Percentiles rank a stretch among this genome's conserved stretches.
phyloP scores from a whole-genome alignment of 768 basidiomycete genomes.

The Boletus sp. region DNA sequence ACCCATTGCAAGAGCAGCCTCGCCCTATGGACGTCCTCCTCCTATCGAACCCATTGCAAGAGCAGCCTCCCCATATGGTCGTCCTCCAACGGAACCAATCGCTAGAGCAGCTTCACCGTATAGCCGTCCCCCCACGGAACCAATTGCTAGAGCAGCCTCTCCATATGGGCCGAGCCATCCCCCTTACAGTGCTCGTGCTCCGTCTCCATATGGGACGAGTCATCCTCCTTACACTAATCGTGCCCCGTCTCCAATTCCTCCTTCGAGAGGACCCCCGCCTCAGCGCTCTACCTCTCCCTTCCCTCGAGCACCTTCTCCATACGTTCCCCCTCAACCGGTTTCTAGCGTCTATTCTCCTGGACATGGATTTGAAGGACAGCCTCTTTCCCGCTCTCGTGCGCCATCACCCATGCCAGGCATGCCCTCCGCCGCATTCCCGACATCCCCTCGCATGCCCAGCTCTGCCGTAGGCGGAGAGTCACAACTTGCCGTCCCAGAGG shows the following conservation, averaged over 20 bases:
- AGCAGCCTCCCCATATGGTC: constrained; percentile 31
- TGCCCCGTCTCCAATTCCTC: constrained; percentile 30
- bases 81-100: constrained; percentile 39
- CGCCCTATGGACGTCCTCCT: constrained; percentile 33
- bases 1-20: constrained; percentile 19
- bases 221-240: constrained; percentile 27
- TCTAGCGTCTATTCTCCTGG: constrained; percentile 50
- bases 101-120: constrained; percentile 33
- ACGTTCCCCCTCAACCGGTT: constrained; percentile 18
- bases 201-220: constrained; percentile 29
- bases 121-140: constrained; percentile 36
- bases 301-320: constrained; percentile 30
- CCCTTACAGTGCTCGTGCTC: constrained; percentile 24
- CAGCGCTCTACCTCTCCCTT: constrained; percentile 31
- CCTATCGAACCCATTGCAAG: constrained; percentile 14
- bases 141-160: constrained; percentile 38
- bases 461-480: constrained; percentile 20
- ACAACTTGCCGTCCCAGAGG: constrained; percentile 62
- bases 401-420: constrained; percentile 52
- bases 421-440: constrained; percentile 27
- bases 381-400: constrained; percentile 43
- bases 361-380: constrained; percentile 55
- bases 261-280: constrained; percentile 13
- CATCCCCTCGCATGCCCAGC: constrained; percentile 29
- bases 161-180: constrained; percentile 27